A percentile compares a stretch with the other conserved stretches of the same genome.
Conservation (phyloP, 1,284 basidiomycete genomes). For the Ustilago curta region DNA sequence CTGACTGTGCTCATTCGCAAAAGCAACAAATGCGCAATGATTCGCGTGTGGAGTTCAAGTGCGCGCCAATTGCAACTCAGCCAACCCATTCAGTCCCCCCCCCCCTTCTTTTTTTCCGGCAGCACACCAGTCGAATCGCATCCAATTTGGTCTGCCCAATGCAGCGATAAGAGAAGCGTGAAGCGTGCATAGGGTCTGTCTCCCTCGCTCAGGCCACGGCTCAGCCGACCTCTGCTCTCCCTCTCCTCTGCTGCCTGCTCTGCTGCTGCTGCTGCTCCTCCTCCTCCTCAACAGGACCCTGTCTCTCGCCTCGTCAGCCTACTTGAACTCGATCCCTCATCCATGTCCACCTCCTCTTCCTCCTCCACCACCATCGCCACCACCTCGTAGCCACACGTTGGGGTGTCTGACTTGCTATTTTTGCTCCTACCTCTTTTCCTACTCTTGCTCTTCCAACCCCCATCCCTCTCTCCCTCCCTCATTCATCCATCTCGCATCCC, state of each 20-base stretch:
- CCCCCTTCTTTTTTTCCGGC: conserved; percentile 9
- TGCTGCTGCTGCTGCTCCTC: neutral
- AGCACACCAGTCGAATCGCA: conserved; percentile 24
- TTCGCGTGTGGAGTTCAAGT: conserved; percentile 41
- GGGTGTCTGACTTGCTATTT: conserved; percentile 16
- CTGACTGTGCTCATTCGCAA: neutral
- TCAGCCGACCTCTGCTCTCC: conserved; percentile 24
- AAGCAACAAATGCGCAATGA: conserved; percentile 23
- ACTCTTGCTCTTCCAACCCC: neutral
- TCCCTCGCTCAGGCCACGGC: conserved; percentile 28
- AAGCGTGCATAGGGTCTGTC: neutral
- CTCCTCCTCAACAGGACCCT: conserved; percentile 5
- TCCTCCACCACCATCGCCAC: conserved; percentile 21
- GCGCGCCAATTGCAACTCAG: conserved; percentile 27
- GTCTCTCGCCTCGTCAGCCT: conserved; percentile 22
- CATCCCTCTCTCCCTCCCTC: too few relatives aligned
- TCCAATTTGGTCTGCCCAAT: conserved; percentile 2
- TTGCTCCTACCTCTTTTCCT: conserved; percentile 5
- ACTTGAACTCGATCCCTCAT: conserved; percentile 26
- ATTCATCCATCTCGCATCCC: neutral
- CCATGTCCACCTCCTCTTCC: conserved; percentile 15
- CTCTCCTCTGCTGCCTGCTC: conserved; percentile 6
- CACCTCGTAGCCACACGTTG: conserved; percentile 11
- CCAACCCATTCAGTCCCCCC: conserved; percentile 7
- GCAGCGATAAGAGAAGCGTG: conserved; percentile 11